These are phyloP conservation scores for Aechmea fasciata DNA, from an alignment of 176 grass and related monocot genomes.

Conservation along the genomic window DNA sequence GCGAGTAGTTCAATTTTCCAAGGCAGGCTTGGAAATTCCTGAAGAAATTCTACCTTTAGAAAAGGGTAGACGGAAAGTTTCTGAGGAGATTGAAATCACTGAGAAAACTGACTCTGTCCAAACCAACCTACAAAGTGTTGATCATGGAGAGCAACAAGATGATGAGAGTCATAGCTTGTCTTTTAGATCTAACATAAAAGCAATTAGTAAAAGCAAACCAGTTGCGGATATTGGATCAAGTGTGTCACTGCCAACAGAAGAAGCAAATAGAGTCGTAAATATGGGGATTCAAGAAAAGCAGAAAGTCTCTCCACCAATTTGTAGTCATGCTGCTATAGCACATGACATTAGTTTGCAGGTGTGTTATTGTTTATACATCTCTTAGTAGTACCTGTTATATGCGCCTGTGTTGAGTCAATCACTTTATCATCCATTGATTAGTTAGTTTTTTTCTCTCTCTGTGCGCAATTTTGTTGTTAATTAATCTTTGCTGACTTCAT, in stretches of 20 bases:
- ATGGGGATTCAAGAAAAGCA: constrained; percentile 16
- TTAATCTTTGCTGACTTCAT: no score
- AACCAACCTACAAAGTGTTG: constrained; percentile 4
- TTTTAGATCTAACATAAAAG: not conserved
- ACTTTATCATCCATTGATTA: not conserved
- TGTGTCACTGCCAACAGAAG: constrained; percentile 14
- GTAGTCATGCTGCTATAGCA: constrained; percentile 17
- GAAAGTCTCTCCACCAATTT: constrained; percentile 21
- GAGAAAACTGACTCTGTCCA: constrained; percentile 12
- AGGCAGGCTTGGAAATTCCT: constrained; percentile 68
- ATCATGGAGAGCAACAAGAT: constrained; percentile 2
- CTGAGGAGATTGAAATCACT: constrained; percentile 14
- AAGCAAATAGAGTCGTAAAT: constrained; percentile 19
- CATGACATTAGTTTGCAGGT: constrained; percentile 32
- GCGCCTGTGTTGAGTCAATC: not conserved
- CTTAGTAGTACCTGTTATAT: not conserved
- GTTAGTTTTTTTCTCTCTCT: no score
- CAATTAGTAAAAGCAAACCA: constrained; percentile 9
- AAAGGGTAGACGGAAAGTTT: constrained; percentile 20
- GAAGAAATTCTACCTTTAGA: constrained; percentile 59
- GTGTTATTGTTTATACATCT: not conserved
- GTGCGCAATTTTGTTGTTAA: no score
- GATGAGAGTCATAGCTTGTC: not conserved
- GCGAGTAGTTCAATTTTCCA: constrained; percentile 56
- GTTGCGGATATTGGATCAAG: constrained; percentile 13